Evolutionary conservation across 1,284 basidiomycete genomes (phyloP).

Genomic region (Sporisorium scitamineum): DNA sequence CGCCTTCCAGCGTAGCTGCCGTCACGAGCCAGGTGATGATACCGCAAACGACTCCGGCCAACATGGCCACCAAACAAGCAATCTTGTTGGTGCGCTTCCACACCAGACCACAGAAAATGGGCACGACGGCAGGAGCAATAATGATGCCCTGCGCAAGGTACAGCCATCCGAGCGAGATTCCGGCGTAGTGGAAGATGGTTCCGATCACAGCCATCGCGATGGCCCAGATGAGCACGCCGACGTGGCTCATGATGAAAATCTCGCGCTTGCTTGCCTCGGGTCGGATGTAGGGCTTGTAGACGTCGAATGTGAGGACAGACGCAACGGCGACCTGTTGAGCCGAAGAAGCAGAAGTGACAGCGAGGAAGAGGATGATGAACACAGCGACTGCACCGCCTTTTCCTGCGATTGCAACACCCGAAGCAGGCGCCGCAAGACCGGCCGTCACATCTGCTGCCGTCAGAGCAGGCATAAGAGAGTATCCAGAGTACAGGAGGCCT

Average conservation of each 20-base stretch:
- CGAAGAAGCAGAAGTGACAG: slow-evolving; percentile 82
- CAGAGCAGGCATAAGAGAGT: slow-evolving; percentile 55
- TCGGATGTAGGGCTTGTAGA: slow-evolving; percentile 79
- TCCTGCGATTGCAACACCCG: slow-evolving; percentile 79
- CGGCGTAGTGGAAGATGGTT: slow-evolving; percentile 79
- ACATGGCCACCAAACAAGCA: slow-evolving; percentile 75
- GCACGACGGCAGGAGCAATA: slow-evolving; percentile 85
- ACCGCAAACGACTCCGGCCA: slow-evolving; percentile 79
- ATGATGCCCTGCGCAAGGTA: slow-evolving; percentile 79
- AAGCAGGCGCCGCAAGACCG: slow-evolving; percentile 65
- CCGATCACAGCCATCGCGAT: slow-evolving; percentile 84
- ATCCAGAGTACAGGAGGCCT: slow-evolving; percentile 69
- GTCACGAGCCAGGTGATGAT: slow-evolving; percentile 86
- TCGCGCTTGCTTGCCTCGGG: slow-evolving; percentile 75
- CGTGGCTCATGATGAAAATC: slow-evolving; percentile 76
- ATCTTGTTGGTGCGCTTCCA: slow-evolving; percentile 61
- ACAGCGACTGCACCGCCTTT: slow-evolving; percentile 80
- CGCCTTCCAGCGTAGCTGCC: slow-evolving; percentile 78
- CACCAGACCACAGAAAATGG: slow-evolving; percentile 80
- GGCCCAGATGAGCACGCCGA: slow-evolving; percentile 76
- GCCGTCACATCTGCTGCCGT: slow-evolving; percentile 53
- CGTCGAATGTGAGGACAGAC: slow-evolving; percentile 72
- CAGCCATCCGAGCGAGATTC: slow-evolving; percentile 78
- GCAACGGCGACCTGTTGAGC: slow-evolving; percentile 89
- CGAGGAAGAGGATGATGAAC: slow-evolving; percentile 77